These are phyloP conservation scores for Venturia aucupariae DNA, from an alignment of 2,329 filamentous ascomycete species.

Conservation along the genomic window DNA sequence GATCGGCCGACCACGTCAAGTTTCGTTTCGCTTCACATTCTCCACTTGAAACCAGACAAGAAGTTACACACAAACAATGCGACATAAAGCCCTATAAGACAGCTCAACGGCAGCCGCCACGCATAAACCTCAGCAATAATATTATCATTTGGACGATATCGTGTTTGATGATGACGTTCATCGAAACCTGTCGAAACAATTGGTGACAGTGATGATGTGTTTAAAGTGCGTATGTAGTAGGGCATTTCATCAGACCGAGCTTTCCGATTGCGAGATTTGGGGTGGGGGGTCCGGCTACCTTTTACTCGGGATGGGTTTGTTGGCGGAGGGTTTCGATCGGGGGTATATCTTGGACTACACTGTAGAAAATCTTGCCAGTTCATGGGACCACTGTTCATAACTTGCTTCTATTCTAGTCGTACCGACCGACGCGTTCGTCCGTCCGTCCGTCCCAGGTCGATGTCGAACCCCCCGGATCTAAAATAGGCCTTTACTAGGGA, in stretches of 20 bases:
- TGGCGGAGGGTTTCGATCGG: background rate
- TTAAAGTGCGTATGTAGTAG: constrained; percentile 1
- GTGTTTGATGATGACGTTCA: background rate
- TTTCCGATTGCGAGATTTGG: background rate
- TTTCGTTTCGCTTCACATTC: background rate
- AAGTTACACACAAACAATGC: background rate
- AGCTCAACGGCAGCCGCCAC: no score
- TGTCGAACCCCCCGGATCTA: no score
- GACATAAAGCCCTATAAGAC: background rate
- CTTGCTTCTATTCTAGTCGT: no score
- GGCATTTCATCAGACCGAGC: background rate
- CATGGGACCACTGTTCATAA: no score
- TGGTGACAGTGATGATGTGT: background rate
- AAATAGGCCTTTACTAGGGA: no score
- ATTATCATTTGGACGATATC: background rate
- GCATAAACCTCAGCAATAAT: background rate
- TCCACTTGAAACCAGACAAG: background rate
- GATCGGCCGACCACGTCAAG: background rate
- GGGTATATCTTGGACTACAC: no score
- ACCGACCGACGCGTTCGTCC: no score
- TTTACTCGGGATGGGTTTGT: background rate
- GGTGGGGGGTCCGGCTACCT: background rate
- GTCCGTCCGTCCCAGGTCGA: no score
- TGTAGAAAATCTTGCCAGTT: no score
- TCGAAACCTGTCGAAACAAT: background rate